phyloP scores from a whole-genome alignment of 768 basidiomycete species.

The Lentinula lateritia region DNA sequence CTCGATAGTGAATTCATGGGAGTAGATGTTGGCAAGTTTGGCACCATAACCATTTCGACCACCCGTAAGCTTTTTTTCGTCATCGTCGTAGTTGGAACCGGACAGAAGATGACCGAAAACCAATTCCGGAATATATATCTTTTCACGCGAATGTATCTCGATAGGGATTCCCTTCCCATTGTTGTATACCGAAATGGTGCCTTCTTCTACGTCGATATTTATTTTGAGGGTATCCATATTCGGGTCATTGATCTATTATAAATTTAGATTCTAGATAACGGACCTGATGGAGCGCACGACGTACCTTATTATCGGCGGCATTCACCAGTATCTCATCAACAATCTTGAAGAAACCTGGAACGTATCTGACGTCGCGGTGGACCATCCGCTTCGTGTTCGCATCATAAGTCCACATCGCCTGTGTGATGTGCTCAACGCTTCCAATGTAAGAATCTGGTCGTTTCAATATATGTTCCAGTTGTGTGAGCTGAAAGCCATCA shows the following conservation, averaged over 20 bases:
- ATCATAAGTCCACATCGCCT: constrained; percentile 94
- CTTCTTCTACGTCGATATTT: constrained; percentile 76
- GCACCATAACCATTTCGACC: constrained; percentile 99
- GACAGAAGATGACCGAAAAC: constrained; percentile 96
- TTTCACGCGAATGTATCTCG: constrained; percentile 89
- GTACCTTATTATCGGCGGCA: constrained; percentile 97
- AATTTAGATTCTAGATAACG: not conserved
- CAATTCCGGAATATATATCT: constrained; percentile 93
- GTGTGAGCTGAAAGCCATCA: constrained; percentile 61
- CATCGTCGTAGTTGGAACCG: constrained; percentile 96
- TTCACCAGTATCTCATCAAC: constrained; percentile 99
- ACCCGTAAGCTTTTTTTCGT: constrained; percentile 97
- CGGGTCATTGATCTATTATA: constrained; percentile 77
- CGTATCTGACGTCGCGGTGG: constrained; percentile 77
- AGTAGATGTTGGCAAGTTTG: constrained; percentile 98
- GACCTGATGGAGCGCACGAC: constrained; percentile 11
- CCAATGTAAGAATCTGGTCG: constrained; percentile 96
- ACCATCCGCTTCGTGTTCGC: constrained; percentile 79
- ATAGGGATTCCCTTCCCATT: constrained; percentile 96
- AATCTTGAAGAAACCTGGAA: constrained; percentile 99
- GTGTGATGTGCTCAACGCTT: constrained; percentile 83
- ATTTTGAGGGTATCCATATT: constrained; percentile 92
- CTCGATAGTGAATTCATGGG: constrained; percentile 91
- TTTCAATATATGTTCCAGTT: constrained; percentile 90
- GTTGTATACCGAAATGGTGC: constrained; percentile 89